Base-by-base conservation (phyloP, 768 basidiomycete species). In the Mycena belliarum region DNA sequence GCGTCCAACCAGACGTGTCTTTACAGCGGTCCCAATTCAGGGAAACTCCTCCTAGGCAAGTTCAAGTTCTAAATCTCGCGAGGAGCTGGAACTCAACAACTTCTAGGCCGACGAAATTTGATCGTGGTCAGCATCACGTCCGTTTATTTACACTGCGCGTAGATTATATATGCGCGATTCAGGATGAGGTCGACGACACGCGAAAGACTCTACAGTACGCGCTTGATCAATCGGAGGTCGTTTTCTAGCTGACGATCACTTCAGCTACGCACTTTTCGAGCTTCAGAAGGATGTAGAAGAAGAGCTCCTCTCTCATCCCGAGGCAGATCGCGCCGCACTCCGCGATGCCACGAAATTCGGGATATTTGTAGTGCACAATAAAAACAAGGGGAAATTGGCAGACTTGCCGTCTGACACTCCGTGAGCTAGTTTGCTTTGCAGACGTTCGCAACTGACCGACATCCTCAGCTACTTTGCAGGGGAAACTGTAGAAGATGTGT, bases 311-410 rank as follows among this genome's bases (percentile, higher is more conserved):
- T 69, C 71, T 12, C 80, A 85, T 55, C 87, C 90, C 5, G 89
- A 91, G 70, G 72, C 81, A 18, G 87, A 95, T 63, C 87, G 88
- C 49, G 84, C 88, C n/a, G 82, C 81, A 1, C 74, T 86, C 20
- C 81, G 83, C 58, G 70, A 73, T 9, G 76, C 79, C 5, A 95
- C 96, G 25, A 79, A 89, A 70, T 93, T 99, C 59, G 95, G 84
- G 1, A 78, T 98, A 62, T 99, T 98, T 68, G 96, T 98, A 45
- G 92, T 95, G 24, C 91, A 95, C 74, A 93, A 95, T 78, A 98
- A 98, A 76, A 78, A 86, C 59, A 98, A 98, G 75, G 76, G 79
- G 29, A 99, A 99, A 76, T 69, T 86, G 33, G 95, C 85, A 25
- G 73, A 83, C 43, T 74, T 99, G 35, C 91, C 94, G 3, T 64